These are phyloP conservation scores for Protostelium mycophagum DNA, from an alignment of 78 protist species.

Conservation along the genomic window DNA sequence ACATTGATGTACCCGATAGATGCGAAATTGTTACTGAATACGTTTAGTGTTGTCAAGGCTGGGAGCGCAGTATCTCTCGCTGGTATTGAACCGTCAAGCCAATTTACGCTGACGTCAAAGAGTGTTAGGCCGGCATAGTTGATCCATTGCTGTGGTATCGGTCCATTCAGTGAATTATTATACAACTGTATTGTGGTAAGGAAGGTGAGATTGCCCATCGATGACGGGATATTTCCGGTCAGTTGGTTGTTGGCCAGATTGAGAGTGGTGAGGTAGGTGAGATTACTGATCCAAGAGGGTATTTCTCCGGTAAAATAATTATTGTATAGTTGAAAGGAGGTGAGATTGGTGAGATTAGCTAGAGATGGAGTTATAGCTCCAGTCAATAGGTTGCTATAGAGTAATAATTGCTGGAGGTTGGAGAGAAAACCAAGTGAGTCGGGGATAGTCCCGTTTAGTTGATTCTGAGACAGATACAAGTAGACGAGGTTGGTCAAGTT, in stretches of 20 bases:
- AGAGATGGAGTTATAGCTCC: neutral
- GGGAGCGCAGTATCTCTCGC: neutral
- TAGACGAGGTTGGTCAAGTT: neutral
- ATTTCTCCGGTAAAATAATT: constrained; percentile 31
- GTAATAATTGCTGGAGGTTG: neutral
- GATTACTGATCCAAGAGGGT: constrained; percentile 30
- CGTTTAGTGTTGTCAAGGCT: neutral
- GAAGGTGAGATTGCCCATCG: too few relatives aligned
- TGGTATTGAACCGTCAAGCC: neutral
- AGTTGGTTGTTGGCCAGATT: constrained; percentile 40
- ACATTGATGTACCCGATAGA: neutral
- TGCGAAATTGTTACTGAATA: neutral
- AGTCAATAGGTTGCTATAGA: neutral
- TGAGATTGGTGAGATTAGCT: constrained; percentile 28
- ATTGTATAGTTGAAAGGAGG: constrained; percentile 31
- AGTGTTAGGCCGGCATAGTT: too few relatives aligned
- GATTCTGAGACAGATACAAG: neutral
- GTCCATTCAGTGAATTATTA: too few relatives aligned
- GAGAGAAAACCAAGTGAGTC: neutral
- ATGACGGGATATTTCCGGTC: too few relatives aligned
- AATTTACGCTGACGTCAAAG: too few relatives aligned
- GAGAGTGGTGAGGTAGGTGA: constrained; percentile 30
- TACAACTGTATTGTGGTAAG: too few relatives aligned
- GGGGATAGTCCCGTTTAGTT: neutral
- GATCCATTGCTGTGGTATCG: too few relatives aligned